Evolutionary conservation across 805 yeast species (phyloP).

Genomic region (Sugiyamaella americana): DNA sequence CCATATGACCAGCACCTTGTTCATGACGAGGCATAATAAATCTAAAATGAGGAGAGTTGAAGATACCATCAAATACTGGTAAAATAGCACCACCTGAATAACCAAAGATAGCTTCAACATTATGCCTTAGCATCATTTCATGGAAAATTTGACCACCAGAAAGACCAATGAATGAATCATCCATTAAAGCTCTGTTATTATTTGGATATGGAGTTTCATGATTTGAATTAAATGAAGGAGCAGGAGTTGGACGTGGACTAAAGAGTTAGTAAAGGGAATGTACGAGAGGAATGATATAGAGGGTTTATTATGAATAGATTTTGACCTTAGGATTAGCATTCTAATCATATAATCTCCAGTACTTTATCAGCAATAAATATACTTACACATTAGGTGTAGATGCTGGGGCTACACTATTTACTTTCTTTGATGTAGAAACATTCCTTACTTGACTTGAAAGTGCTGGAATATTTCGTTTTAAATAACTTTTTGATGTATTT

Average conservation of each 20-base stretch:
- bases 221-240: conserved; percentile 32
- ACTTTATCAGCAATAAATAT: too few relatives aligned
- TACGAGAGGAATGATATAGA: too few relatives aligned
- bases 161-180: conserved; percentile 82
- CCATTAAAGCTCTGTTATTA: conserved; percentile 24
- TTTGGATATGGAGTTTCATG: conserved; percentile 4
- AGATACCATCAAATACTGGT: conserved; percentile 96
- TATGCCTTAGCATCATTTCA: conserved; percentile 96
- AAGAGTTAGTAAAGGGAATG: too few relatives aligned
- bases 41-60: conserved; percentile 80
- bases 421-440: too few relatives aligned
- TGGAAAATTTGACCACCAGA: conserved; percentile 99
- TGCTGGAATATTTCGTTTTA: too few relatives aligned
- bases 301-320: too few relatives aligned
- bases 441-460: too few relatives aligned
- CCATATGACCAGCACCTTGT: conserved; percentile 99
- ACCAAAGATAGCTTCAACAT: conserved; percentile 93
- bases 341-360: too few relatives aligned
- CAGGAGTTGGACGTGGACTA: conserved; percentile 31
- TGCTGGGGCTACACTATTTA: too few relatives aligned
- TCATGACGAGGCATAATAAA: conserved; percentile 95
- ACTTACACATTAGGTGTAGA: too few relatives aligned
- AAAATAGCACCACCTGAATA: conserved; percentile 99
- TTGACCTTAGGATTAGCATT: too few relatives aligned
- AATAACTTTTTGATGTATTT: too few relatives aligned